These are phyloP conservation scores for Fusarium sacchari DNA, from an alignment of 2,329 filamentous ascomycete species.

Conservation along the genomic window DNA sequence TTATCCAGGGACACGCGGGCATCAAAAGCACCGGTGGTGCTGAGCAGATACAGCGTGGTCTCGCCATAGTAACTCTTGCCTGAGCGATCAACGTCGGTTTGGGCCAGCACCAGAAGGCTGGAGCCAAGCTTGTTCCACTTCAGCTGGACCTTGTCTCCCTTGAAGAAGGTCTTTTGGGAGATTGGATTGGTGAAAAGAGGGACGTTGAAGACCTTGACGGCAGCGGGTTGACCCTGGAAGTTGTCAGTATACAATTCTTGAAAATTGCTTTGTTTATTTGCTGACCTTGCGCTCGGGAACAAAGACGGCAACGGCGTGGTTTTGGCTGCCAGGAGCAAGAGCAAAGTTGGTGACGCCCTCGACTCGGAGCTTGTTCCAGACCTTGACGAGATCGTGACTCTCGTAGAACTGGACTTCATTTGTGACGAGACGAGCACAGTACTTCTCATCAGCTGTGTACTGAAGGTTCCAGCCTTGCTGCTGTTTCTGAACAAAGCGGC, in stretches of 20 bases:
- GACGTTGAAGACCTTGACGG: conserved; percentile 93
- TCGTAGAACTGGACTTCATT: conserved; percentile 99
- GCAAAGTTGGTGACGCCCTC: conserved; percentile 93
- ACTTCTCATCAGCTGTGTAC: conserved; percentile 92
- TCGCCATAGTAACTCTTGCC: conserved; percentile 99
- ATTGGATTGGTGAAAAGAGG: conserved; percentile 84
- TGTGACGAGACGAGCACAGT: conserved; percentile 91
- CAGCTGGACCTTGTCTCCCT: conserved; percentile 97
- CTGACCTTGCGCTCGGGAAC: conserved; percentile 91
- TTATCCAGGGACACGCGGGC: conserved; percentile 93
- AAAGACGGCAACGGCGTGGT: conserved; percentile 93
- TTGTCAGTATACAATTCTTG: conserved; percentile 19
- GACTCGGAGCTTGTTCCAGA: conserved; percentile 94
- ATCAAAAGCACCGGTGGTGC: conserved; percentile 90
- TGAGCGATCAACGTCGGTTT: conserved; percentile 97
- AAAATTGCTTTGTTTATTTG: neutral
- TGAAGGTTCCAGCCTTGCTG: conserved; percentile 97
- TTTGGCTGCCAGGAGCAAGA: conserved; percentile 82
- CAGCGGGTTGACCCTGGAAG: conserved; percentile 84
- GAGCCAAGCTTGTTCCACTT: conserved; percentile 97
- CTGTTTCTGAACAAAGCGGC: conserved; percentile 93
- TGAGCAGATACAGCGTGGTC: conserved; percentile 95
- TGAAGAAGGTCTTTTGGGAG: conserved; percentile 99
- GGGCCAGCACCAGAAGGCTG: conserved; percentile 90
- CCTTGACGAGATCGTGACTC: conserved; percentile 82